Base-by-base conservation (phyloP, 192 early-diverging fungal species). In the Podila horticola region DNA sequence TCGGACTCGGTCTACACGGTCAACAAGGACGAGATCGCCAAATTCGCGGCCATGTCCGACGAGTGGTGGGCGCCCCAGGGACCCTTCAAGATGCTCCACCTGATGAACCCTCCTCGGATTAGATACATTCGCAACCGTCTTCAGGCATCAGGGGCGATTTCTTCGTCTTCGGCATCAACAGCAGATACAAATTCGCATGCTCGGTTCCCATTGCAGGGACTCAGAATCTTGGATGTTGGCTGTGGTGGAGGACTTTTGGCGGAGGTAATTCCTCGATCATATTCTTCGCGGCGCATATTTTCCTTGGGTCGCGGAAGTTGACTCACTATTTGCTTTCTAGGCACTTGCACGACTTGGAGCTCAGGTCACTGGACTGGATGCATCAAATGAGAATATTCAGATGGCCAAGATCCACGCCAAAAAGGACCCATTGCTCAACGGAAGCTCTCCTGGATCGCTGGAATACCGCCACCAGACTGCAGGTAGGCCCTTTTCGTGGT, bases 41-140 rank as follows among this genome's bases (percentile, higher is more conserved):
- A 96, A 69, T 97, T 97, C 66, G 87, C 87, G 38, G 83, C 79
- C 24, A 86, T 91, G 58, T 84, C 94, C n/a, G 71, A 82, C 26
- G 87, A 93, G 70, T 99, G 97, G 97, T 99, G 96, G 95, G 91
- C 97, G 66, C 92, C 96, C 8, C 69, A 84, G 22, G 97, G 97
- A 7, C 89, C 93, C 33, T 94, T 95, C 84, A 91, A 86, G 41
- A 91, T 97, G 88, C 86, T 99, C 11, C 95, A 94, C 69, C 76
- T 87, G 22, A 89, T 94, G 88, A 93, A 95, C 83, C 84, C 85
- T 7, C 76, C 90, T 12, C 88, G 94, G 11, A 85, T 95, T n/a
- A 75, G 85, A 22, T 97, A 95, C 74, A 92, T 99, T 30, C 88
- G 92, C 6, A 82, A 90, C 49, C 81, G 76, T 15, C 69, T 91